phyloP scores from a whole-genome alignment of 805 yeast species.

The Lipomyces starkeyi region DNA sequence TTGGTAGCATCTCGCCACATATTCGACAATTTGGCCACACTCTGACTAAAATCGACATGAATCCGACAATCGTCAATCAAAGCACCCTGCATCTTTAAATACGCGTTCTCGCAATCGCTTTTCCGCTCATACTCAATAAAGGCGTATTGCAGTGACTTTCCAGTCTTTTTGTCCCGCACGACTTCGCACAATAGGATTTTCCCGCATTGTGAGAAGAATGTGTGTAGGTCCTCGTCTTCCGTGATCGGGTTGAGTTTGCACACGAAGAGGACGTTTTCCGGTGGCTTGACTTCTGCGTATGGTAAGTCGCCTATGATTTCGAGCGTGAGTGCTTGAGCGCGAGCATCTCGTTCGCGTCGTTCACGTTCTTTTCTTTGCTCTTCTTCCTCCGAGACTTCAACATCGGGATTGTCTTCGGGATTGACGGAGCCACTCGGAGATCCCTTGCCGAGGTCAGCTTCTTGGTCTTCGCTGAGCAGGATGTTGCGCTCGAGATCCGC shows the following conservation, averaged over 20 bases:
- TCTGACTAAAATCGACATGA: slow-evolving; percentile 72
- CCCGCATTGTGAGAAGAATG: slow-evolving; percentile 70
- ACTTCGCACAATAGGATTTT: slow-evolving; percentile 58
- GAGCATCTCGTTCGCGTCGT: slow-evolving; percentile 48
- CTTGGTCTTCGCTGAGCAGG: slow-evolving; percentile 29
- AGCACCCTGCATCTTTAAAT: slow-evolving; percentile 64
- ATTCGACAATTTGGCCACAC: slow-evolving; percentile 49
- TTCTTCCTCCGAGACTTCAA: neutral
- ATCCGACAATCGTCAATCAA: slow-evolving; percentile 68
- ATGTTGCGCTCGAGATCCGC: slow-evolving; percentile 18
- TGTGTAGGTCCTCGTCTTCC: slow-evolving; percentile 58
- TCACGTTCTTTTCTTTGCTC: slow-evolving; percentile 44
- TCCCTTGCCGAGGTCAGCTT: slow-evolving; percentile 32
- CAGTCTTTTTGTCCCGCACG: slow-evolving; percentile 55
- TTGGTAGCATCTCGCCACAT: slow-evolving; percentile 29
- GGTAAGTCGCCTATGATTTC: slow-evolving; percentile 71
- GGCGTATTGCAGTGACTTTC: slow-evolving; percentile 63
- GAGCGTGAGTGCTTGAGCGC: slow-evolving; percentile 63
- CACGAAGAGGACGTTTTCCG: slow-evolving; percentile 65
- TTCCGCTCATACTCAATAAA: slow-evolving; percentile 61
- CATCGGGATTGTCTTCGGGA: neutral
- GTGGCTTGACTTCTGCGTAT: slow-evolving; percentile 61
- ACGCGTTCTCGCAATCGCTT: slow-evolving; percentile 65
- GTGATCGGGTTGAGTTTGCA: slow-evolving; percentile 70
- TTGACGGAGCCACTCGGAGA: neutral